Percentiles rank a stretch among this genome's conserved stretches.
phyloP scores from a whole-genome alignment of 257 asterid species.

The Solanum clarkiae region DNA sequence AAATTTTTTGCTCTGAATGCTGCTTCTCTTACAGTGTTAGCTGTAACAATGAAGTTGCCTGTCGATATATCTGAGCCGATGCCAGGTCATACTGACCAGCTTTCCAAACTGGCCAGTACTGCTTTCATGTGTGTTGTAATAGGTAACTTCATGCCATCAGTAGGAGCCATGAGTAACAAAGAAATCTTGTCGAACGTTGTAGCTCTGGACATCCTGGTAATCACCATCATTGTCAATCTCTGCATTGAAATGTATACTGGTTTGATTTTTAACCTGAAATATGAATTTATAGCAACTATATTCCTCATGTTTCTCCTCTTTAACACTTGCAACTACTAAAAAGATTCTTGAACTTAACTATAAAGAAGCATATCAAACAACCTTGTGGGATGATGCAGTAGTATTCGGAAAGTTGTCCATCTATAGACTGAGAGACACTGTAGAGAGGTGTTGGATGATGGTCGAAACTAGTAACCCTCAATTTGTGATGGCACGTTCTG shows the following conservation, averaged over 20 bases:
- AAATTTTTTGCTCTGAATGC: constrained; percentile 8
- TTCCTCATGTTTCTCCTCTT: background rate
- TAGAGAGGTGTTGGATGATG: constrained; percentile 4
- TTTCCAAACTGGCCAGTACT: background rate
- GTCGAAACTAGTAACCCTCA: background rate
- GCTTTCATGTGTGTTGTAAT: background rate
- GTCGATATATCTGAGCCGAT: constrained; percentile 1
- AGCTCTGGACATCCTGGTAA: constrained; percentile 5
- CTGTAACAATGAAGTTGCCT: constrained; percentile 3
- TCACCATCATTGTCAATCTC: constrained; percentile 2
- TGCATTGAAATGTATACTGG: background rate
- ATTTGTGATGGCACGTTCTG: constrained; percentile 34
- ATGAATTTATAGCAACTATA: background rate
- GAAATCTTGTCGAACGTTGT: background rate
- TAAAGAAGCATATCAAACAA: background rate
- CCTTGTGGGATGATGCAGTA: background rate
- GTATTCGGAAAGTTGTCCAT: background rate
- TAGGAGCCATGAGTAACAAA: background rate
- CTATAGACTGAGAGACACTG: background rate
- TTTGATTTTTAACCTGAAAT: background rate
- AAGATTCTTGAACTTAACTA: background rate
- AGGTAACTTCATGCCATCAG: constrained; percentile 7
- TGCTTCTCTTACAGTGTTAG: constrained; percentile 1
- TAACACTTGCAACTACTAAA: background rate
- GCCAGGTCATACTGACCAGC: background rate